Percentiles rank a stretch among this genome's conserved stretches.
These are phyloP conservation scores for Suillus paluster DNA, from an alignment of 768 basidiomycete genomes.

Conservation along the genomic window DNA sequence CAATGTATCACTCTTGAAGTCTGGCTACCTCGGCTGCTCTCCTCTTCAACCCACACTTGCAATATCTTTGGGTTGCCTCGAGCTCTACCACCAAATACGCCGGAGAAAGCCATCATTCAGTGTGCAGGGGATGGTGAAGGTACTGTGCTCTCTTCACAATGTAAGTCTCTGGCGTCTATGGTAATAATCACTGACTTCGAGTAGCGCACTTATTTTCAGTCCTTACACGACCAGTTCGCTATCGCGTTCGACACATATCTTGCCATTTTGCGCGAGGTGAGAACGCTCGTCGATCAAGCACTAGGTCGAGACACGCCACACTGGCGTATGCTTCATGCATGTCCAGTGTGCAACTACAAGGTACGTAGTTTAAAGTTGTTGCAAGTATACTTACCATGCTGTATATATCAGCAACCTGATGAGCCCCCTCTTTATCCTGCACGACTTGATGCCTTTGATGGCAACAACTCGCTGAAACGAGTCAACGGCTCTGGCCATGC, in stretches of 20 bases:
- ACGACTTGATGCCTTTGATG: slow-evolving; percentile 6
- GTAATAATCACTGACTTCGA: slow-evolving; percentile 21
- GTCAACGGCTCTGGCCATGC: slow-evolving; percentile 23
- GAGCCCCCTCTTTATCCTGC: slow-evolving; percentile 32
- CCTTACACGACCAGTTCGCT: slow-evolving; percentile 21
- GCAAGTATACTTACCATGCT: neutral
- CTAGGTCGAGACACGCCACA: slow-evolving; percentile 32
- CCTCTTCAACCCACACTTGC: slow-evolving; percentile 18
- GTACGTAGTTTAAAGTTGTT: slow-evolving; percentile 15
- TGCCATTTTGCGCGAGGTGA: slow-evolving; percentile 22
- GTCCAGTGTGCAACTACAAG: slow-evolving; percentile 42
- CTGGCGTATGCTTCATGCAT: slow-evolving; percentile 37
- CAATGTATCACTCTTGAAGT: neutral
- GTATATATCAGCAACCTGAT: slow-evolving; percentile 12
- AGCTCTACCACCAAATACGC: slow-evolving; percentile 21
- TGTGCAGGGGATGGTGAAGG: slow-evolving; percentile 30
- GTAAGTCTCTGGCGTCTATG: slow-evolving; percentile 24
- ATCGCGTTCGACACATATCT: slow-evolving; percentile 43
- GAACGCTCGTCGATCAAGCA: slow-evolving; percentile 21
- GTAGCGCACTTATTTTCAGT: slow-evolving; percentile 13
- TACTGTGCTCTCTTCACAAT: slow-evolving; percentile 28
- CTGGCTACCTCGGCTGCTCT: neutral
- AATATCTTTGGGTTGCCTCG: slow-evolving; percentile 27
- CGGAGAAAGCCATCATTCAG: slow-evolving; percentile 26
- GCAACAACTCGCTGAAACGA: slow-evolving; percentile 32